These are phyloP conservation scores for Citrullus colocynthis DNA, from an alignment of 306 rosid genomes.

Conservation along the genomic window DNA sequence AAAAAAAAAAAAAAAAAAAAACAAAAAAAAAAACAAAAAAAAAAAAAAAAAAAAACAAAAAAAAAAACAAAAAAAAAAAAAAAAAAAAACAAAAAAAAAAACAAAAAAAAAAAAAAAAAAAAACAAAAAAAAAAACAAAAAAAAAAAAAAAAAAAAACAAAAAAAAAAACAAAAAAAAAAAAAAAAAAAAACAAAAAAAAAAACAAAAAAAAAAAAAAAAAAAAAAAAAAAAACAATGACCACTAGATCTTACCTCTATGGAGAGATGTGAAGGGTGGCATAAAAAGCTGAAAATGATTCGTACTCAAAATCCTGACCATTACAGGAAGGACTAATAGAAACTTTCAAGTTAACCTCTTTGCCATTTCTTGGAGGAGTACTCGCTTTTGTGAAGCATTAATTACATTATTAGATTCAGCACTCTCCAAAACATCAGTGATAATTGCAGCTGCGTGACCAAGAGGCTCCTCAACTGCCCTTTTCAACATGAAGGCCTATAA, in stretches of 20 bases:
- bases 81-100: not conserved
- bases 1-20: not conserved
- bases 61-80: not conserved
- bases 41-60: not conserved
- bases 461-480: conserved; percentile 88
- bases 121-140: too few relatives aligned
- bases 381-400: conserved; percentile 82
- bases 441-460: conserved; percentile 96
- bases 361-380: conserved; percentile 98
- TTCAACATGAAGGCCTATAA: conserved; percentile 91
- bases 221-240: conserved; percentile 3
- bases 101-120: not conserved
- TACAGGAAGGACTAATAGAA: conserved; percentile 11
- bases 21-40: too few relatives aligned
- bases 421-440: conserved; percentile 89
- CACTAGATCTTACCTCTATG: conserved; percentile 17
- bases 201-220: not conserved
- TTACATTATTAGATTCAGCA: conserved; percentile 79
- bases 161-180: not conserved
- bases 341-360: conserved; percentile 48
- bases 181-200: not conserved
- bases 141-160: not conserved
- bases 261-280: conserved; percentile 15
- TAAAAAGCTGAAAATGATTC: conserved; percentile 7
- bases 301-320: conserved; percentile 28